These are phyloP conservation scores for Leccinum incarnatum DNA, from an alignment of 768 basidiomycete genomes.

Conservation along the genomic window DNA sequence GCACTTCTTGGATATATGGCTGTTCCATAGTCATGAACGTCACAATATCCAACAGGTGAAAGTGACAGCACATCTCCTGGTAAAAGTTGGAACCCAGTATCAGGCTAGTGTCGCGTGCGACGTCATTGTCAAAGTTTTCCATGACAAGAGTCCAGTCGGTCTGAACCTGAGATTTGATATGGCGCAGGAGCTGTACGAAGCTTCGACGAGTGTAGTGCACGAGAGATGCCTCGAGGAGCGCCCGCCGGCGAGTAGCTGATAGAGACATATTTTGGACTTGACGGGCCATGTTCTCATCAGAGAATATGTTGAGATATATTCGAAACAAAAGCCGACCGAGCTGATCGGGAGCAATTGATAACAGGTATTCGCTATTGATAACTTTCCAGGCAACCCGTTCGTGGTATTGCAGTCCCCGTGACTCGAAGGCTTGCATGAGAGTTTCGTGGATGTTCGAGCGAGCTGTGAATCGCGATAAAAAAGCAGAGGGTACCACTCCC, in stretches of 20 bases:
- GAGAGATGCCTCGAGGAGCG: slow-evolving; percentile 12
- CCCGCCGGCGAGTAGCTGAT: background rate
- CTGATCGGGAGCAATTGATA: slow-evolving; percentile 25
- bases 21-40: slow-evolving; percentile 26
- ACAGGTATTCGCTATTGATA: slow-evolving; percentile 3
- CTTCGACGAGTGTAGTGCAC: slow-evolving; percentile 48
- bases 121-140: slow-evolving; percentile 25
- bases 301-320: slow-evolving; percentile 31
- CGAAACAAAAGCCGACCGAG: slow-evolving; percentile 24
- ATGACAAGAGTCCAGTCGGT: slow-evolving; percentile 46
- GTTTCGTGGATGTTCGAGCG: slow-evolving; percentile 28
- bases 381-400: slow-evolving; percentile 29
- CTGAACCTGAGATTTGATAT: slow-evolving; percentile 37
- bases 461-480: slow-evolving; percentile 28
- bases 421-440: slow-evolving; percentile 3
- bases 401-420: slow-evolving; percentile 11
- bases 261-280: slow-evolving; percentile 6
- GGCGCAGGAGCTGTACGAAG: slow-evolving; percentile 44
- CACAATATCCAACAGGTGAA: slow-evolving; percentile 41
- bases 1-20: slow-evolving; percentile 12
- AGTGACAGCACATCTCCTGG: slow-evolving; percentile 47
- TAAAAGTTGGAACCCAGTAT: slow-evolving; percentile 32
- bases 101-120: slow-evolving; percentile 13
- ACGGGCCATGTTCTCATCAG: slow-evolving; percentile 24
- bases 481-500: slow-evolving; percentile 25